These are phyloP conservation scores for Salix arbutifolia DNA, from an alignment of 345 rosid genomes.

Conservation along the genomic window DNA sequence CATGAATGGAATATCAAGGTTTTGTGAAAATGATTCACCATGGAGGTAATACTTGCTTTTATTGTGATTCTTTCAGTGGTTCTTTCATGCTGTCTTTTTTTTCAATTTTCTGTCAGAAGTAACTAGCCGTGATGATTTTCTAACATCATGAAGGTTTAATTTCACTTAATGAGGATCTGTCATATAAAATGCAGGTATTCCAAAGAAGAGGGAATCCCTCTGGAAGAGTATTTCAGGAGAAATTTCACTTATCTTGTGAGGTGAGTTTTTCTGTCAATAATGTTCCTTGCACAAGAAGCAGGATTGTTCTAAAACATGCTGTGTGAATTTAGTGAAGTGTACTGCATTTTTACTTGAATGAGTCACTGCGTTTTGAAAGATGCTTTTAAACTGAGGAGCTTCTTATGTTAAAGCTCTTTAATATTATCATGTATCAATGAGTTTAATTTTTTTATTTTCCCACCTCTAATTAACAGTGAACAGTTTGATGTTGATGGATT, in stretches of 20 bases:
- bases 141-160: not conserved
- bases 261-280: conserved; percentile 29
- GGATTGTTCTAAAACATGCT: not conserved
- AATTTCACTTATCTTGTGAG: conserved; percentile 82
- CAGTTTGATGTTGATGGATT: conserved; percentile 60
- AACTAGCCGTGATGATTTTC: not conserved
- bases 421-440: not conserved
- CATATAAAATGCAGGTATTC: conserved; percentile 59
- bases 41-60: conserved; percentile 64
- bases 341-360: not conserved
- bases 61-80: not conserved
- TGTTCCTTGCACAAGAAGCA: not conserved
- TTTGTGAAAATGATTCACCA: conserved; percentile 68
- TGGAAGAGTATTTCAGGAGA: conserved; percentile 43
- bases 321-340: not conserved
- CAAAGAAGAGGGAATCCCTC: conserved; percentile 76
- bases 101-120: not conserved
- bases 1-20: conserved; percentile 94
- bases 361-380: not conserved
- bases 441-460: not conserved
- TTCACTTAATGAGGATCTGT: not conserved
- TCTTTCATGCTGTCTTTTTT: not conserved
- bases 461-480: conserved; percentile 47
- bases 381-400: not conserved
- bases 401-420: not conserved